Evolutionary conservation across 1,284 basidiomycete species (phyloP).

Genomic region (Boletus albobrunnescens): DNA sequence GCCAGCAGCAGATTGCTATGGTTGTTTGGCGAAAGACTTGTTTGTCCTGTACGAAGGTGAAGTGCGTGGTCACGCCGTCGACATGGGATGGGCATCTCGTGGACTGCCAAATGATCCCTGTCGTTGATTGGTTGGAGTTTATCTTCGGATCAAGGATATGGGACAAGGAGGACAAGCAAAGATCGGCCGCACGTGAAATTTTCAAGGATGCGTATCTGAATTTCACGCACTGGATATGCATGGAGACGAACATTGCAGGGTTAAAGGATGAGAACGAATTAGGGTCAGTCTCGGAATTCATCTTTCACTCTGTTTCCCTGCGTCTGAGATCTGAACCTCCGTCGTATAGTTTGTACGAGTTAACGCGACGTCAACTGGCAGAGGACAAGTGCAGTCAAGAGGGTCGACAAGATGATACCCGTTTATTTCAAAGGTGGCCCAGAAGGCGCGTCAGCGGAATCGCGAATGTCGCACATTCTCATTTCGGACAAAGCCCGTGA

Average conservation of each 20-base stretch:
- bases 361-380: conserved; percentile 10
- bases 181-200: background rate
- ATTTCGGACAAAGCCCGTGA: conserved; percentile 7
- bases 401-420: conserved; percentile 10
- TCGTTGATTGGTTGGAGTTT: conserved; percentile 10
- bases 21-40: conserved; percentile 15
- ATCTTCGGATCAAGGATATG: conserved; percentile 8
- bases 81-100: background rate
- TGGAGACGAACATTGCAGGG: conserved; percentile 2
- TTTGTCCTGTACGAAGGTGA: background rate
- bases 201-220: conserved; percentile 12
- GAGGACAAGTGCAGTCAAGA: conserved; percentile 17
- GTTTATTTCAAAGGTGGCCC: conserved; percentile 12
- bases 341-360: background rate
- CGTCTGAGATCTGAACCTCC: background rate
- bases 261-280: background rate
- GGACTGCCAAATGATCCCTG: conserved; percentile 8
- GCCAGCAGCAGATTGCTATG: conserved; percentile 11
- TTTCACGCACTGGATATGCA: conserved; percentile 15
- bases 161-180: background rate
- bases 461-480: conserved; percentile 9
- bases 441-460: background rate
- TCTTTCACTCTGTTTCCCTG: background rate
- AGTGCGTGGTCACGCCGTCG: background rate
- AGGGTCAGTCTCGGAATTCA: background rate